Conservation (phyloP, 345 rosid species). For the Raphanus raphanistrum region DNA sequence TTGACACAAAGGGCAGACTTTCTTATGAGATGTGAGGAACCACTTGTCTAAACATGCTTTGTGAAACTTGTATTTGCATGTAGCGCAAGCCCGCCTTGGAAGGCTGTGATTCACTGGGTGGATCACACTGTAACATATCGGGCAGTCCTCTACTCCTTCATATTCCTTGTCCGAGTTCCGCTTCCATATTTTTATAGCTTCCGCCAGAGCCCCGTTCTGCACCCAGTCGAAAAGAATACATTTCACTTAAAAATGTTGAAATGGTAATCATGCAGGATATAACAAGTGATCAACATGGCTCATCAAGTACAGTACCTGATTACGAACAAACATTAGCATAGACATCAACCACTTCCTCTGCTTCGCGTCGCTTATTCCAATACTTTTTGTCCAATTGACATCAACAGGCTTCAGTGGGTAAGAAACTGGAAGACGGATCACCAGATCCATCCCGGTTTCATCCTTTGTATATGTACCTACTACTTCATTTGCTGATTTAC, state of each 20-base stretch:
- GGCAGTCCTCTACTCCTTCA: slow-evolving; percentile 97
- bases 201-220: slow-evolving; percentile 96
- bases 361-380: slow-evolving; percentile 87
- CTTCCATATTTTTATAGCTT: slow-evolving; percentile 90
- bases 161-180: slow-evolving; percentile 89
- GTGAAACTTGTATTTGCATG: slow-evolving; percentile 96
- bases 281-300: slow-evolving; percentile 18
- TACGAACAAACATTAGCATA: slow-evolving; percentile 85
- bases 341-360: slow-evolving; percentile 98
- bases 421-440: slow-evolving; percentile 84
- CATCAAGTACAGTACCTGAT: slow-evolving; percentile 59
- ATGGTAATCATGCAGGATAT: slow-evolving; percentile 9
- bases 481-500: slow-evolving; percentile 93
- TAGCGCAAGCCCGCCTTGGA: slow-evolving; percentile 89
- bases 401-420: slow-evolving; percentile 85
- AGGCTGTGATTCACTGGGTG: slow-evolving; percentile 88
- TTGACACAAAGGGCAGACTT: slow-evolving; percentile 91
- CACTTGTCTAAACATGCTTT: slow-evolving; percentile 89
- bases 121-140: slow-evolving; percentile 95
- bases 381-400: slow-evolving; percentile 80
- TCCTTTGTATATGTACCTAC: slow-evolving; percentile 94
- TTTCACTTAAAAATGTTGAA: neutral
- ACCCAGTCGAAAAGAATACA: slow-evolving; percentile 8
- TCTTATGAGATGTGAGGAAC: slow-evolving; percentile 89
- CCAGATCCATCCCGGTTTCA: slow-evolving; percentile 92